These are phyloP conservation scores for Meira nashicola DNA, from an alignment of 1,284 basidiomycete genomes.

Conservation along the genomic window DNA sequence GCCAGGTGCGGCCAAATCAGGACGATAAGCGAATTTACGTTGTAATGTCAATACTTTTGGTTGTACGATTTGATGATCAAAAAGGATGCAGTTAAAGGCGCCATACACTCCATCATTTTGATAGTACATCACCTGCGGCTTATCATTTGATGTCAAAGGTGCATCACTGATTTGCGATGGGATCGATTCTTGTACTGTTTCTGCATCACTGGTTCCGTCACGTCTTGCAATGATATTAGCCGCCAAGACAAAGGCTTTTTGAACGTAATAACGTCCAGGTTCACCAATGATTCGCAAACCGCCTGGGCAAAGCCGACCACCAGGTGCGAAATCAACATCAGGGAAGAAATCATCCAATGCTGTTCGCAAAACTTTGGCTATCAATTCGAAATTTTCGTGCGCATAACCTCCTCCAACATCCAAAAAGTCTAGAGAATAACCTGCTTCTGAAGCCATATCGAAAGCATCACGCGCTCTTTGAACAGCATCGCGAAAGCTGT, in stretches of 20 bases:
- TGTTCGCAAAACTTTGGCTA: slow-evolving; percentile 67
- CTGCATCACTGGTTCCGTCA: slow-evolving; percentile 26
- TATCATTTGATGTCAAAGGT: slow-evolving; percentile 6
- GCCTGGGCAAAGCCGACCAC: slow-evolving; percentile 44
- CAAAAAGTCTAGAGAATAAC: slow-evolving; percentile 76
- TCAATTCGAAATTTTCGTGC: slow-evolving; percentile 76
- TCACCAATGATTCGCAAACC: slow-evolving; percentile 86
- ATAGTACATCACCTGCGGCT: slow-evolving; percentile 51
- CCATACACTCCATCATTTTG: slow-evolving; percentile 64
- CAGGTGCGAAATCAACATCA: slow-evolving; percentile 55
- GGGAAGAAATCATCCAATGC: slow-evolving; percentile 82
- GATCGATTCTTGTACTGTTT: slow-evolving; percentile 12
- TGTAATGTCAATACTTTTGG: slow-evolving; percentile 68
- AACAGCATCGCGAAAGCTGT: slow-evolving; percentile 84
- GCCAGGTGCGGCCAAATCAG: slow-evolving; percentile 23
- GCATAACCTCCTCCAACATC: slow-evolving; percentile 97
- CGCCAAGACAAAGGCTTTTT: slow-evolving; percentile 82
- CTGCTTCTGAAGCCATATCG: slow-evolving; percentile 75
- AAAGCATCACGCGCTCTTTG: slow-evolving; percentile 76
- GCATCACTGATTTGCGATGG: slow-evolving; percentile 14
- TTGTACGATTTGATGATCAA: slow-evolving; percentile 82
- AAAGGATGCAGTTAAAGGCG: slow-evolving; percentile 94
- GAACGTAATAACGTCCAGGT: slow-evolving; percentile 94
- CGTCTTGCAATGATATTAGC: slow-evolving; percentile 84
- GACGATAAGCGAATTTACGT: slow-evolving; percentile 49